Base-by-base conservation (phyloP, 2,329 filamentous ascomycete species). In the Diatrype stigma region DNA sequence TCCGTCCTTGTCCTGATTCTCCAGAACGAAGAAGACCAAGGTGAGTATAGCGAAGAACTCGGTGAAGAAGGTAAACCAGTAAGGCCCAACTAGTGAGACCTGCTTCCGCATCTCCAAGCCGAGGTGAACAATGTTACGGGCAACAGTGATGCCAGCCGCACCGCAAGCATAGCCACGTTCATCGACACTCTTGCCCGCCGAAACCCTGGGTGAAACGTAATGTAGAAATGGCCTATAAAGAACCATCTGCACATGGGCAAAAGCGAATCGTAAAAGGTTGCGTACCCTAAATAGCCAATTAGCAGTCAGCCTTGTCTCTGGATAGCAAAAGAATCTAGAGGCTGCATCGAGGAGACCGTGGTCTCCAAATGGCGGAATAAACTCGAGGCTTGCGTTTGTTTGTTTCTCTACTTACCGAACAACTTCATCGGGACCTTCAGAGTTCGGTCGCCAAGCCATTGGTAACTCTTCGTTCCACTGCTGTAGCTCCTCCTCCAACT, bases 1-100 rank as follows among this genome's bases (percentile, higher is more conserved):
- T 1, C 86, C 87, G 3, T 80, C 73, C 62, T 87, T 90, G 53
- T 89, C 83, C 1, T 87, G 87, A 56, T 93, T 93, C 65, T 93
- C 89, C 14, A 90, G 74, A 1, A 88, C 86, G 63, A 88, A 93
- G 63, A 90, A 94, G 1, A 93, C 76, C 44, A 94, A 74, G 0
- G 89, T 89, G 30, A 94, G 73, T 30, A 93, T 87, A 14, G 87
- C 85, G 64, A 91, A 92, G 70, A 90, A 92, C 16, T 89, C 87
- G 2, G 88, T 90, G 64, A 90, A 93, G 64, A 93, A 82, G 58
- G 89, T 87, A 63, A 93, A 93, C 89, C 89, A 94, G 67, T 90
- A 92, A 0, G 89, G 87, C 1, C 89, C 90, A 55, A 87, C 86
- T n/a, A 94, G 74, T 6, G 90, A 75, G 3, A 85, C 81, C 61